phyloP scores from a whole-genome alignment of 768 basidiomycete genomes.

The Rhodocollybia butyracea region DNA sequence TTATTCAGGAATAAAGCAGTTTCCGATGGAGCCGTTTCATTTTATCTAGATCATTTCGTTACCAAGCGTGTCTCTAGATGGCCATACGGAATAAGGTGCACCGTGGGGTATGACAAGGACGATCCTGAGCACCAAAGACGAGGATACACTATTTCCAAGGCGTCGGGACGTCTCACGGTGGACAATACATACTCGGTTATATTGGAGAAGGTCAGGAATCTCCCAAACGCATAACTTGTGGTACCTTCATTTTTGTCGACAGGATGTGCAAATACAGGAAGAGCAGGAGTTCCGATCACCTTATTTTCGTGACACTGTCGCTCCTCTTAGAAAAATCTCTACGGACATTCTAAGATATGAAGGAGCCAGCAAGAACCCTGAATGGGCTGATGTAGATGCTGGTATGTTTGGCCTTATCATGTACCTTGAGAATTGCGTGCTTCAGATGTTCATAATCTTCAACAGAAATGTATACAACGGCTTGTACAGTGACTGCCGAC shows the following conservation, averaged over 20 bases:
- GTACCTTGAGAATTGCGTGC: not conserved
- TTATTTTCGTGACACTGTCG: not conserved
- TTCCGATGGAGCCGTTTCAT: constrained; percentile 37
- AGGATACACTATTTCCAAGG: constrained; percentile 19
- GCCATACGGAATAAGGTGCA: constrained; percentile 33
- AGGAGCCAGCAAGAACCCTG: not conserved
- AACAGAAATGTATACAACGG: constrained; percentile 20
- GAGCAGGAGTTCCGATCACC: not conserved
- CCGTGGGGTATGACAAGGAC: constrained; percentile 17
- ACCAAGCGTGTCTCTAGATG: constrained; percentile 29
- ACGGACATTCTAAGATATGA: not conserved
- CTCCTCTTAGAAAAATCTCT: not conserved
- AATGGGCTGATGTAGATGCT: not conserved
- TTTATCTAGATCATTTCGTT: constrained; percentile 35
- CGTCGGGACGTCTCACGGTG: constrained; percentile 22
- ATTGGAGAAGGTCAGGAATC: constrained; percentile 21
- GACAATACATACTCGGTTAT: constrained; percentile 25
- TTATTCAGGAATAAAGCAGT: constrained; percentile 39
- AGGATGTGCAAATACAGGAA: not conserved
- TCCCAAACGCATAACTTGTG: not conserved
- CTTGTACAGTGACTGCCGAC: constrained; percentile 21
- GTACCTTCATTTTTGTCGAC: not conserved
- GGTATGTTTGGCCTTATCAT: not conserved
- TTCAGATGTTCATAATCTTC: not conserved
- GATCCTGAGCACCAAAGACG: constrained; percentile 32